A percentile compares a stretch with the other conserved stretches of the same genome.
These are phyloP conservation scores for Apiotrichum gracile DNA, from an alignment of 1,284 basidiomycete genomes.

Conservation along the genomic window DNA sequence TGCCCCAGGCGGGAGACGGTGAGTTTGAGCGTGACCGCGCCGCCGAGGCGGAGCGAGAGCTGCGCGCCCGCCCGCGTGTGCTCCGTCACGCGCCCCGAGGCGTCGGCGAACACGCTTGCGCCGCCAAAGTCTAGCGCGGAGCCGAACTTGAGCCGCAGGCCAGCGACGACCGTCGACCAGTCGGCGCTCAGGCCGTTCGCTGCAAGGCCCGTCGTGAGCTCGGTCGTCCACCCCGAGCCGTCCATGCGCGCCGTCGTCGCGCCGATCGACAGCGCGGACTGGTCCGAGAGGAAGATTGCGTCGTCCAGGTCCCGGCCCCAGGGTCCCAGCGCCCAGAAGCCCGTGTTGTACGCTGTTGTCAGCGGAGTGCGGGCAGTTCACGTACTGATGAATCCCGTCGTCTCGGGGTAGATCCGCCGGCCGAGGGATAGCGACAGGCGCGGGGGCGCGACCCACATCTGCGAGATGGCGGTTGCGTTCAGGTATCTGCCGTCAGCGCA, in stretches of 20 bases:
- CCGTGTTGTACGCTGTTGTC: conserved; percentile 42
- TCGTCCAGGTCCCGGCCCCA: conserved; percentile 41
- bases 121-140: conserved; percentile 28
- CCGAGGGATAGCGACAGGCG: conserved; percentile 48
- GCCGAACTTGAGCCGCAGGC: conserved; percentile 49
- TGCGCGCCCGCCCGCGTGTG: conserved; percentile 32
- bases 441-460: conserved; percentile 43
- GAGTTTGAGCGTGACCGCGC: conserved; percentile 23
- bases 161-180: conserved; percentile 47
- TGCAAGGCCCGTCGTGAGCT: conserved; percentile 34
- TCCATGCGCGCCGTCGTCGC: conserved; percentile 30
- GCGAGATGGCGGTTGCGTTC: conserved; percentile 40
- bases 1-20: conserved; percentile 52
- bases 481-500: conserved; percentile 24
- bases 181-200: conserved; percentile 41
- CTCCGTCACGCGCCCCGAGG: conserved; percentile 37
- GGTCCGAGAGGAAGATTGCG: conserved; percentile 17
- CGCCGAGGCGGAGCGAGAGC: conserved; percentile 25
- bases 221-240: conserved; percentile 43
- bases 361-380: no score
- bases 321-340: conserved; percentile 46
- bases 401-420: conserved; percentile 43
- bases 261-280: conserved; percentile 40
- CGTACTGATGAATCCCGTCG: conserved; percentile 46
- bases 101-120: conserved; percentile 35